Evolutionary conservation across 139 green algal genomes (phyloP).

Genomic region (Bryopsis sp.): DNA sequence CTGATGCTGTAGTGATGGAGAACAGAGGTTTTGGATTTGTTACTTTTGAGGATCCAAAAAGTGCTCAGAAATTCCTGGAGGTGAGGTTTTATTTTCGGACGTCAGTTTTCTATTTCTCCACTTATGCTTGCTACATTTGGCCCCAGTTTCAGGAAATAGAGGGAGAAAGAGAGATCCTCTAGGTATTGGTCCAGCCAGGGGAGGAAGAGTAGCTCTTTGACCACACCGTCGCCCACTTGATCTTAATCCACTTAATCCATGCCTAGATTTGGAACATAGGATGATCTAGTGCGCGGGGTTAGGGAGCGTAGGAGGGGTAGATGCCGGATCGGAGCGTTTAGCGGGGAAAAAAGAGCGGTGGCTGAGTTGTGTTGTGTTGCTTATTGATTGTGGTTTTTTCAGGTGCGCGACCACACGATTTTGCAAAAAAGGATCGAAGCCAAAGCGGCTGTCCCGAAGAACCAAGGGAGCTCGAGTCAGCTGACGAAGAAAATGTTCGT

Average conservation of each 20-base stretch:
- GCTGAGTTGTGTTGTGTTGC: too few species aligned
- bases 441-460: constrained; percentile 60
- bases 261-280: too few species aligned
- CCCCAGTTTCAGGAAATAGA: neutral
- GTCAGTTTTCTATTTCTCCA: neutral
- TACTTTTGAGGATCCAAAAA: constrained; percentile 38
- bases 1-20: constrained; percentile 50
- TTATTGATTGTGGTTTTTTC: too few species aligned
- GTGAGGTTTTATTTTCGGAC: constrained; percentile 10
- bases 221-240: constrained; percentile 30
- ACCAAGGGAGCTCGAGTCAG: constrained; percentile 31
- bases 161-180: neutral
- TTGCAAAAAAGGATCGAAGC: constrained; percentile 51
- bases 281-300: too few species aligned
- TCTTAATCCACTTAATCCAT: too few species aligned
- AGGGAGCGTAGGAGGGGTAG: too few species aligned
- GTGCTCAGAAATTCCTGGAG: constrained; percentile 53
- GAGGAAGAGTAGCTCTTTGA: neutral
- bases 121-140: neutral
- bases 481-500: constrained; percentile 74
- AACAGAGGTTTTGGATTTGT: constrained; percentile 60
- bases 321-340: too few species aligned
- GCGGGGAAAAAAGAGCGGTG: too few species aligned
- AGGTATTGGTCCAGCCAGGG: neutral
- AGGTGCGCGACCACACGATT: constrained; percentile 50